Base-by-base conservation (phyloP, 208 protist species). In the Trichomonas gallinae region DNA sequence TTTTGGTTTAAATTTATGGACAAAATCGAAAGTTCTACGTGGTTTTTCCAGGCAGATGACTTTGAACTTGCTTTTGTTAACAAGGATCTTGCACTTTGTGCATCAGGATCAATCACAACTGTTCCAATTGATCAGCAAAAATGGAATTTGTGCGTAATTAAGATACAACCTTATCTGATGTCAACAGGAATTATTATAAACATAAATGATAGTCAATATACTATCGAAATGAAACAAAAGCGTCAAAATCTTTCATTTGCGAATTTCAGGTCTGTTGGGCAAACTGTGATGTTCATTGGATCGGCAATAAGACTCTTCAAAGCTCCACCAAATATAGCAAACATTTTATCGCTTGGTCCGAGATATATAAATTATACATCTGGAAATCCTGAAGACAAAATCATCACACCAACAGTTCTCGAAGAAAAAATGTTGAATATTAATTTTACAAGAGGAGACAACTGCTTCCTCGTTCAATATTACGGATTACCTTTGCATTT, bases 381-480 rank as follows among this genome's bases (percentile, higher is more conserved):
- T 48, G 83, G 83, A n/a, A 31, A 34, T 15, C 13, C 31, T n/a
- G 83, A 89, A 45, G 83, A 89, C 23, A 40, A 46, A 31, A 89
- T 89, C 31, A 46, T 46, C 13, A 46, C 83, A 10, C 40, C 34
- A 31, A 46, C 34, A 26, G 13, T 44, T 0, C 36, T 89, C 15
- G 81, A 42, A 36, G 26, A 36, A 36, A 85, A 85, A 17, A 85
- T 17, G 26, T 8, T 34, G 31, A 85, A 40, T 42, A 17, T 40
- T 15, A 85, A 34, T 42, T 85, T 85, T 40, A 46, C 83, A 8
- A 46, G 31, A 15, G 40, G 13, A 51, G 40, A 51, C 9, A 93
- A 93, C 46, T 93, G 87, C 46, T 93, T 93, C 6, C n/a, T 34
- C 34, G 87, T 93, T n/a, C 87, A 42, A 48, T 93, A 93, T 51